Evolutionary conservation across 2,329 filamentous ascomycete species (phyloP).

Genomic region (Amesomyces nigricolor): DNA sequence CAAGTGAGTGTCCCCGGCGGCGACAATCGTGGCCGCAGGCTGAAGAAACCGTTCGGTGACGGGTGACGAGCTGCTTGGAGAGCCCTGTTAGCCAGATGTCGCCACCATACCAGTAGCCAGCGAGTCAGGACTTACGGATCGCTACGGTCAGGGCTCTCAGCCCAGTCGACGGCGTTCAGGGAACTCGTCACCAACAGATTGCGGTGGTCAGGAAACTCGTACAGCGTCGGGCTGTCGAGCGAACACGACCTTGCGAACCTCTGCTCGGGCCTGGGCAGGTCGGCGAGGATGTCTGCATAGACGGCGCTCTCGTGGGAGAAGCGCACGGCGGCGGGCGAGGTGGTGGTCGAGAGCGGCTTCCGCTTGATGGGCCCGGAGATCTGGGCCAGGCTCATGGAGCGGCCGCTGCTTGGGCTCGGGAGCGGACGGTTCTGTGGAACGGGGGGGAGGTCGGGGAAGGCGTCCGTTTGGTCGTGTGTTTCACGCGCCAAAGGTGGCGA

Average conservation of each 20-base stretch:
- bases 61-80: constrained; percentile 24
- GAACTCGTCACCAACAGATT: constrained; percentile 15
- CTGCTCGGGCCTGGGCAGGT: constrained; percentile 46
- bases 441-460: constrained; percentile 18
- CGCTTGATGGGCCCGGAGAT: constrained; percentile 44
- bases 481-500: constrained; percentile 18
- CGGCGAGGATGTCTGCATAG: constrained; percentile 34
- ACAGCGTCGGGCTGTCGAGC: constrained; percentile 56
- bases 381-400: constrained; percentile 30
- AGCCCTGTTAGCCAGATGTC: constrained; percentile 22
- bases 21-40: constrained; percentile 17
- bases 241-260: constrained; percentile 51
- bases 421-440: constrained; percentile 20
- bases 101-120: constrained; percentile 20
- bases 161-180: constrained; percentile 21
- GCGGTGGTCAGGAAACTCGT: constrained; percentile 45
- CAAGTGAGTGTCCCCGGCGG: constrained; percentile 27
- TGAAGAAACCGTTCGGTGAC: constrained; percentile 20
- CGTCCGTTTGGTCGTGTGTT: constrained; percentile 26
- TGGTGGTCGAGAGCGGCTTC: constrained; percentile 55
- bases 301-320: constrained; percentile 37
- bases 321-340: constrained; percentile 46
- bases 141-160: constrained; percentile 23
- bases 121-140: constrained; percentile 25
- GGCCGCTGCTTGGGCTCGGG: constrained; percentile 29